A percentile compares a stretch with the other conserved stretches of the same genome.
Conservation (phyloP, 768 basidiomycete genomes). For the Boletellus sp. region DNA sequence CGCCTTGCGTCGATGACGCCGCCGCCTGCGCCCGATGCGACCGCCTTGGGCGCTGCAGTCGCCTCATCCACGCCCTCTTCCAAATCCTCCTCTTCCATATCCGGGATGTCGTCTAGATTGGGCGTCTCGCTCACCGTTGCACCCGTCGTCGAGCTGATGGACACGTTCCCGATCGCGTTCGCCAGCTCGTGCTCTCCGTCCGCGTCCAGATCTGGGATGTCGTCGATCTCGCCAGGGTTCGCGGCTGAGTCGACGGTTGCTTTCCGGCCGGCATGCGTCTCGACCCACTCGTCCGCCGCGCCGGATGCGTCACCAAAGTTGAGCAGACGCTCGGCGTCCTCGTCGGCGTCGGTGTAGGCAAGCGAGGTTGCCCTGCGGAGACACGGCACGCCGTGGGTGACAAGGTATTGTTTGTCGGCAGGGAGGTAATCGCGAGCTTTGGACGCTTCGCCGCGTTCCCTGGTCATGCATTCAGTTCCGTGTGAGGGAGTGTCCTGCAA, state of each 20-base stretch:
- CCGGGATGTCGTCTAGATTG: conserved; percentile 95
- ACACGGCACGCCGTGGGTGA: conserved; percentile 95
- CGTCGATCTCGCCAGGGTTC: conserved; percentile 67
- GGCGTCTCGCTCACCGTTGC: conserved; percentile 59
- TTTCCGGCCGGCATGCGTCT: conserved; percentile 87
- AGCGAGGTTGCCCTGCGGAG: conserved; percentile 89
- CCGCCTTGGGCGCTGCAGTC: conserved; percentile 56
- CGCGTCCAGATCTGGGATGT: conserved; percentile 86
- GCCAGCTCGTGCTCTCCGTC: conserved; percentile 53
- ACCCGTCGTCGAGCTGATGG: conserved; percentile 36
- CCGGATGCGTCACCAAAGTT: conserved; percentile 68
- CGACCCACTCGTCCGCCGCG: conserved; percentile 91
- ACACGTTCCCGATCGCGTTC: conserved; percentile 43
- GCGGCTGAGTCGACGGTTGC: conserved; percentile 46
- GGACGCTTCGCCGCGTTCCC: conserved; percentile 89
- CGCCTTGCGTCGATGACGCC: conserved; percentile 49
- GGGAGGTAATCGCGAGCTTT: conserved; percentile 93
- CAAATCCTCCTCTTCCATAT: conserved; percentile 95
- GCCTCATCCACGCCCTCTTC: conserved; percentile 88
- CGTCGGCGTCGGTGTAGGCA: conserved; percentile 92
- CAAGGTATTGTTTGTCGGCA: conserved; percentile 91
- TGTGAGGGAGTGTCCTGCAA: not conserved
- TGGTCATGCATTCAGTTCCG: conserved; percentile 30
- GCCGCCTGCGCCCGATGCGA: conserved; percentile 18
- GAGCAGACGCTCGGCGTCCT: conserved; percentile 91